These are phyloP conservation scores for Fusarium sterilihyphosum DNA, from an alignment of 2,329 filamentous ascomycete genomes.

Conservation along the genomic window DNA sequence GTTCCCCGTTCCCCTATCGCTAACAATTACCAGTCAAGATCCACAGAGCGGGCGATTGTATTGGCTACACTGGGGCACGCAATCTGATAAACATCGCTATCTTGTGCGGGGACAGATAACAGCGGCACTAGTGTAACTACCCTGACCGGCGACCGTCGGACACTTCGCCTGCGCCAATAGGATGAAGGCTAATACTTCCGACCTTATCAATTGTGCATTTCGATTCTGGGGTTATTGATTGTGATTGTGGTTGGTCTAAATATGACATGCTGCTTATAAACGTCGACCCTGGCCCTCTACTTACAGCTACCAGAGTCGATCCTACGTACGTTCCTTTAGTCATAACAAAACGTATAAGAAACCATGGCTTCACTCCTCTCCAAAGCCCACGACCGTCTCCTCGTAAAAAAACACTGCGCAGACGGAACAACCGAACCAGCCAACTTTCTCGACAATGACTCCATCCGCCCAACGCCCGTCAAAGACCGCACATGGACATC, in stretches of 20 bases:
- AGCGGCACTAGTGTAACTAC: neutral
- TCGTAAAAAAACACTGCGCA: neutral
- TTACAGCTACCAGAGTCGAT: neutral
- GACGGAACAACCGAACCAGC: neutral
- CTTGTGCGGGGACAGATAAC: neutral
- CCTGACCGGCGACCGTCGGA: neutral
- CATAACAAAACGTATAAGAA: neutral
- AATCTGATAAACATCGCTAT: neutral
- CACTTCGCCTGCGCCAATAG: neutral
- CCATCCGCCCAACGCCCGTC: slow-evolving; percentile 1
- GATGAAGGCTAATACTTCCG: neutral
- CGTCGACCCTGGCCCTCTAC: neutral
- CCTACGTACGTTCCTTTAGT: neutral
- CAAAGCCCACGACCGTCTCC: neutral
- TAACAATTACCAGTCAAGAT: neutral
- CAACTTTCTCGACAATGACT: slow-evolving; percentile 16
- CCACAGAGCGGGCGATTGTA: neutral
- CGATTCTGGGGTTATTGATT: neutral
- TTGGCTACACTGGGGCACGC: neutral
- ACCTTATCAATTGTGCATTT: neutral
- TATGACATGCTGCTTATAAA: neutral
- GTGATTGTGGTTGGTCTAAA: neutral
- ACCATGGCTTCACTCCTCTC: neutral
- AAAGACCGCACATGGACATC: slow-evolving; percentile 14
- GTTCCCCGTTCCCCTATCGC: slow-evolving; percentile 12